A percentile compares a stretch with the other conserved stretches of the same genome.
Conservation (phyloP, 2,329 filamentous ascomycete genomes). For the Cytospora leucostoma region DNA sequence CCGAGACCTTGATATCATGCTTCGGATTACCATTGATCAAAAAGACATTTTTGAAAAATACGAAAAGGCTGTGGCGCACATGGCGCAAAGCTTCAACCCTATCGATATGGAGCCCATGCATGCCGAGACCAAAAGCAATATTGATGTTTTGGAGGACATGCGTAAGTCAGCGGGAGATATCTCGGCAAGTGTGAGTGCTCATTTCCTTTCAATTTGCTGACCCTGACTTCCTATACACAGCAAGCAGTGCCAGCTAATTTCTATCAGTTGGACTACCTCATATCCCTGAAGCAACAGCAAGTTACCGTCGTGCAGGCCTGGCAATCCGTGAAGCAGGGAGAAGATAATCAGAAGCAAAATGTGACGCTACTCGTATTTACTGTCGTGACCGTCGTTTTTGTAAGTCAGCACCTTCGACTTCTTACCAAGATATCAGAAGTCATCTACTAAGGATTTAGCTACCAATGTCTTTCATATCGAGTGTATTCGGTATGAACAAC, state of each 20-base stretch:
- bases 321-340: slow-evolving; percentile 42
- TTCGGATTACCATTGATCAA: slow-evolving; percentile 42
- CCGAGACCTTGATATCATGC: slow-evolving; percentile 51
- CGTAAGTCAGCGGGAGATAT: slow-evolving; percentile 38
- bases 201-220: too few relatives aligned
- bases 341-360: slow-evolving; percentile 45
- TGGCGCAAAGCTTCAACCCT: slow-evolving; percentile 20
- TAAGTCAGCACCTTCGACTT: slow-evolving; percentile 30
- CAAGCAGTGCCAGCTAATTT: neutral
- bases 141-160: slow-evolving; percentile 40
- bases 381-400: slow-evolving; percentile 49
- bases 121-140: slow-evolving; percentile 32
- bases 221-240: too few relatives aligned
- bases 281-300: slow-evolving; percentile 49
- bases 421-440: too few relatives aligned
- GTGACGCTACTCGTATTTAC: slow-evolving; percentile 50
- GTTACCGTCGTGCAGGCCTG: slow-evolving; percentile 47
- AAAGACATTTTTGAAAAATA: slow-evolving; percentile 36
- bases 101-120: slow-evolving; percentile 24
- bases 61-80: slow-evolving; percentile 30
- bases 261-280: slow-evolving; percentile 40
- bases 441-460: slow-evolving; percentile 30
- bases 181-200: slow-evolving; percentile 36
- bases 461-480: slow-evolving; percentile 42
- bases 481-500: slow-evolving; percentile 44